Evolutionary conservation across 1,284 basidiomycete genomes (phyloP).

Genomic region (Tylopilus orsonianus): DNA sequence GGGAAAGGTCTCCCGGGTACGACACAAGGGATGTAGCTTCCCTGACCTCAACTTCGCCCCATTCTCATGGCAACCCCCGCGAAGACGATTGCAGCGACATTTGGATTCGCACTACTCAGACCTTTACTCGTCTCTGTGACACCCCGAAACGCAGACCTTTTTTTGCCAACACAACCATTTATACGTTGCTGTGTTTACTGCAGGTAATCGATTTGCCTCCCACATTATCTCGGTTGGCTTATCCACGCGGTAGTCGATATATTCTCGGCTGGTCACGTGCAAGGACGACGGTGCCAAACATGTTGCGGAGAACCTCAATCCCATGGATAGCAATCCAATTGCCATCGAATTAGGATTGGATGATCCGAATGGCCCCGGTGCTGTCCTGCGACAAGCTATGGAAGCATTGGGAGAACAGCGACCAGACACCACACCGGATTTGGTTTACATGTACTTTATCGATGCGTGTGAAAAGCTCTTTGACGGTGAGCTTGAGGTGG

Average conservation of each 20-base stretch:
- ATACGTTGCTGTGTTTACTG: conserved; percentile 83
- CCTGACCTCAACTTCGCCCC: conserved; percentile 19
- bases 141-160: conserved; percentile 53
- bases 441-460: conserved; percentile 87
- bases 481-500: conserved; percentile 88
- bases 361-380: conserved; percentile 72
- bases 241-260: conserved; percentile 65
- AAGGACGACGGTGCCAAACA: conserved; percentile 75
- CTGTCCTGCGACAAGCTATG: conserved; percentile 62
- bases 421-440: conserved; percentile 45
- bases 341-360: conserved; percentile 73
- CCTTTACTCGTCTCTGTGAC: conserved; percentile 30
- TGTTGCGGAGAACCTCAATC: conserved; percentile 57
- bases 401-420: conserved; percentile 43
- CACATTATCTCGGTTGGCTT: conserved; percentile 6
- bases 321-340: conserved; percentile 66
- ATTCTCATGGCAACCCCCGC: conserved; percentile 36
- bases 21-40: conserved; percentile 8
- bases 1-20: conserved; percentile 46
- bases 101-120: conserved; percentile 57
- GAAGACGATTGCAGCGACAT: conserved; percentile 42
- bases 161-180: conserved; percentile 93
- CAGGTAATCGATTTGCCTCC: conserved; percentile 54
- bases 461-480: conserved; percentile 94
- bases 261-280: conserved; percentile 85